Evolutionary conservation across 441 rosid species (phyloP), one percentile per base, ranked within the genome.

Genomic region (Syzygium syzygioides): DNA sequence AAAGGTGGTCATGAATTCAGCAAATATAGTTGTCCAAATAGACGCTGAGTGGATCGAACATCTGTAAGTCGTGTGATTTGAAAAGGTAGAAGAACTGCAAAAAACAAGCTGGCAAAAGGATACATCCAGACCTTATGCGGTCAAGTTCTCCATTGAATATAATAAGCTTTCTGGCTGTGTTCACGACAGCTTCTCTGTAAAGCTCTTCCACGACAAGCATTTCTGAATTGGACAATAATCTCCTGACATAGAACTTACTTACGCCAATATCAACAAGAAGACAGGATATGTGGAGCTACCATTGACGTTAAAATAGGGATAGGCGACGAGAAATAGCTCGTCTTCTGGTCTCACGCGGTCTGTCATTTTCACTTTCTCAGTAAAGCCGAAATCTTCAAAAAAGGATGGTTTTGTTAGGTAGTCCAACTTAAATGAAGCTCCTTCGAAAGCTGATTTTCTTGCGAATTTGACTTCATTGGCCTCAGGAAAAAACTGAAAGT

Each of bases 141-240:
- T 97, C 99, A 55, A 97, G 98, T 90, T 97, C 99, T 62, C 99
- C 98, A 30, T 97, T 97, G 94, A 97, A 97, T 91, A 97, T 91
- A 89, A 97, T 96, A 86, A 96, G 91, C 93, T 94, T 93, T 11
- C 98, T 87, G 45, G 86, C 86, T 54, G 98, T 96, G 87, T 93
- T 93, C 68, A 76, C 88, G 50, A 97, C 97, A 85, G 98, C 96
- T 93, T 96, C 99, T 87, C 93, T 94, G 94, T 94, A 97, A 55
- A 97, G 99, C 95, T 97, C 99, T 90, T 97, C 99, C 90, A 96
- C 99, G 88, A 96, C 98, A 50, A 97, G 97, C 99, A 97, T 97
- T 94, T 97, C 99, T 97, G 94, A 85, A 86, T 87, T 76, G 87
- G 85, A 62, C 90, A 91, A 15, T 86, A 55, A 85, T 87, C 28